phyloP scores from a whole-genome alignment of 305 asterid genomes.

The Andrographis paniculata region DNA sequence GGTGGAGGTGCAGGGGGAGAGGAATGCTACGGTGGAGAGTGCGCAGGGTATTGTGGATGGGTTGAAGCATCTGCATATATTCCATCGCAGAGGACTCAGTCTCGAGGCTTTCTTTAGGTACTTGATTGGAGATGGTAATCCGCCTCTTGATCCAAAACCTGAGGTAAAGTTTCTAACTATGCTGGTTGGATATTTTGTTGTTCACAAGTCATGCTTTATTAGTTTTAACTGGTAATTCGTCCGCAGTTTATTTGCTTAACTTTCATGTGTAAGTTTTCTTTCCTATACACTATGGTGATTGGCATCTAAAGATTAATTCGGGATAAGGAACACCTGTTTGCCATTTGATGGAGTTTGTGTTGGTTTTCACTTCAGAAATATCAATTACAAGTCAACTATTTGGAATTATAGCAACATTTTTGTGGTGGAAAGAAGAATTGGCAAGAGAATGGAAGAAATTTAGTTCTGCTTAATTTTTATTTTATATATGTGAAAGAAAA shows the following conservation, averaged over 20 bases:
- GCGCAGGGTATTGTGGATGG: slow-evolving; percentile 57
- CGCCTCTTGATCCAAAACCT: slow-evolving; percentile 48
- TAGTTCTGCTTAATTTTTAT: no score
- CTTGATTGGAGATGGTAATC: slow-evolving; percentile 60
- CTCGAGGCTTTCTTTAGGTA: slow-evolving; percentile 62
- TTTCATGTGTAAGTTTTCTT: no score
- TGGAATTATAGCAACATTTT: no score
- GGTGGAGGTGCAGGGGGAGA: slow-evolving; percentile 66
- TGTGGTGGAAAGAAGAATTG: no score
- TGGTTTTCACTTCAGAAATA: not conserved
- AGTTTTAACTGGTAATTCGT: no score
- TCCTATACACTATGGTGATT: no score
- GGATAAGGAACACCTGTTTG: no score
- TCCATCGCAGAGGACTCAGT: slow-evolving; percentile 54
- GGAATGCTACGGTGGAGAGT: slow-evolving; percentile 48
- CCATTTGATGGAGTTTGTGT: no score
- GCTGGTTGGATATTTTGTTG: not conserved
- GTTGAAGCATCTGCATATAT: slow-evolving; percentile 37
- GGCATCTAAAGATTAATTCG: no score
- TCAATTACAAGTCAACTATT: not conserved
- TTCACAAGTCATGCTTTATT: not conserved
- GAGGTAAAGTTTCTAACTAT: slow-evolving; percentile 35
- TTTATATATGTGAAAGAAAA: no score
- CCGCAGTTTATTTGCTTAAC: no score
- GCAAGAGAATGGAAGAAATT: no score